Evolutionary conservation across 345 rosid species (phyloP).

Genomic region (Ceriops zippeliana): DNA sequence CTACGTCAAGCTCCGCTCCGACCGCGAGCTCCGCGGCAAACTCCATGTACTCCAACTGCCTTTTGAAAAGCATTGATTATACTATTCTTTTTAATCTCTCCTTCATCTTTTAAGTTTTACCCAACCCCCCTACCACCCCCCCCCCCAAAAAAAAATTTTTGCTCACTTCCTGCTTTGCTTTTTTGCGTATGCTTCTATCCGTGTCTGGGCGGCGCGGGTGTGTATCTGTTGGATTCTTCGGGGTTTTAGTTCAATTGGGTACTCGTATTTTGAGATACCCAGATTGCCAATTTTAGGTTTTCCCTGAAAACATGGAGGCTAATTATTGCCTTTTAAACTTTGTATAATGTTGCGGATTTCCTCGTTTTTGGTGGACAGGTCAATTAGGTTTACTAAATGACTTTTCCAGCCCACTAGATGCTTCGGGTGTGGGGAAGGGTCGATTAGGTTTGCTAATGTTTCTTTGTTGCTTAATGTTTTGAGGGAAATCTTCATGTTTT

Average conservation of each 20-base stretch:
- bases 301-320: no score
- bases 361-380: not conserved
- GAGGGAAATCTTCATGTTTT: no score
- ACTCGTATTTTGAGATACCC: not conserved
- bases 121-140: no score
- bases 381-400: not conserved
- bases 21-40: slow-evolving; percentile 99
- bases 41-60: slow-evolving; percentile 54
- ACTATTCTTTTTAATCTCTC: not conserved
- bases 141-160: no score
- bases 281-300: not conserved
- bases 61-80: not conserved
- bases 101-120: not conserved
- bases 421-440: no score
- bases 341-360: not conserved
- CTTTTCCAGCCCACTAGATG: no score
- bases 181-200: not conserved
- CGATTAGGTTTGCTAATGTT: not conserved
- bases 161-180: not conserved
- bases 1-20: slow-evolving; percentile 98
- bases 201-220: no score
- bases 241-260: not conserved
- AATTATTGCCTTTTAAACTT: not conserved
- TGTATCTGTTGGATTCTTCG: not conserved
- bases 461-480: no score